A percentile compares a stretch with the other conserved stretches of the same genome.
Conservation (phyloP, 2,329 filamentous ascomycete genomes). For the Davidsoniella eucalypti region DNA sequence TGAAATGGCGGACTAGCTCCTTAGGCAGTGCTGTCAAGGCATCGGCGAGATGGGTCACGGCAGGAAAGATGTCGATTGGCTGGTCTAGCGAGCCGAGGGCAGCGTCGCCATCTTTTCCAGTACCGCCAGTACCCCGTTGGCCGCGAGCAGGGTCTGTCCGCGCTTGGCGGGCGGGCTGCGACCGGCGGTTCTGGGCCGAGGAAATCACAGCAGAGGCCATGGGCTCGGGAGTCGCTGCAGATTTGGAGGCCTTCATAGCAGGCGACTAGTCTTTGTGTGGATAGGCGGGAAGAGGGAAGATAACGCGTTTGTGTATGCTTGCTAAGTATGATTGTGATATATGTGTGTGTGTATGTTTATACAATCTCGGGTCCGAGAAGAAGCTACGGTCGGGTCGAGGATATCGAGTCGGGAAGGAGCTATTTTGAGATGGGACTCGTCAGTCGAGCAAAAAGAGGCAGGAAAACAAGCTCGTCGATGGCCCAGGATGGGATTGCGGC, state of each 20-base stretch:
- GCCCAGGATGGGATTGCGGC: too few relatives aligned
- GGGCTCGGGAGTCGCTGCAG: slow-evolving; percentile 17
- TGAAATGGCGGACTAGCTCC: slow-evolving; percentile 91
- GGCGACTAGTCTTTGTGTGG: too few relatives aligned
- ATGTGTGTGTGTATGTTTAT: too few relatives aligned
- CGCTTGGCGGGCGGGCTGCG: slow-evolving; percentile 48
- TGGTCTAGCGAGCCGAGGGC: slow-evolving; percentile 32
- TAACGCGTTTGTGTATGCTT: too few relatives aligned
- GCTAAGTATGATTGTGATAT: too few relatives aligned
- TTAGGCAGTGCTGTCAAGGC: slow-evolving; percentile 82
- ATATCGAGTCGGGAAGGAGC: too few relatives aligned
- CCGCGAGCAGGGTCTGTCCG: slow-evolving; percentile 43
- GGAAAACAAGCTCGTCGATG: too few relatives aligned
- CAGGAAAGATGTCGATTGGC: slow-evolving; percentile 50
- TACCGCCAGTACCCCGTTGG: slow-evolving; percentile 23
- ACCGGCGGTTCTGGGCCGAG: slow-evolving; percentile 34
- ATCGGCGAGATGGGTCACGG: slow-evolving; percentile 67
- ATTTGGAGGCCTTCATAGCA: slow-evolving; percentile 39
- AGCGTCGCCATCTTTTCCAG: slow-evolving; percentile 28
- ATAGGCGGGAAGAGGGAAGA: too few relatives aligned
- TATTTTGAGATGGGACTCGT: too few relatives aligned
- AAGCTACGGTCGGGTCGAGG: too few relatives aligned
- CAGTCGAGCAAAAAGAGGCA: too few relatives aligned
- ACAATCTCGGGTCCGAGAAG: too few relatives aligned
- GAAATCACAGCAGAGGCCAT: neutral